Base-by-base conservation (phyloP, 164 flowering plant genomes). In the Sextonia rubra region DNA sequence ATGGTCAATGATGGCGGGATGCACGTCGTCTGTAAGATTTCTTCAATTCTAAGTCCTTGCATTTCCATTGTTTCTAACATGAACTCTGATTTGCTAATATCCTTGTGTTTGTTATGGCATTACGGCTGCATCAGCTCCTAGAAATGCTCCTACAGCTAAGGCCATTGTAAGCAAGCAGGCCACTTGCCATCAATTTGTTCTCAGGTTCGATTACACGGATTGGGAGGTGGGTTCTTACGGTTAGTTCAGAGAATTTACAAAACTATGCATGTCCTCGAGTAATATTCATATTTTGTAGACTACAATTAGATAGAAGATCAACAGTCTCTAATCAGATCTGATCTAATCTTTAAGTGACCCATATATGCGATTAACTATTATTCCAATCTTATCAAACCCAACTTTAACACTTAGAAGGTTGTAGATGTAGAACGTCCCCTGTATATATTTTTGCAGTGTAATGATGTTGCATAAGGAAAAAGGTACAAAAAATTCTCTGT, bases 1-100 rank as follows among this genome's bases (percentile, higher is more conserved):
- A 22, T 60, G 12, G 73, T 77, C 20, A 74, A 82, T 72, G 84
- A 75, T 12, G 49, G 67, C 25, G 82, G 84, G 47, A 70, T 22
- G n/a, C 80, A 77, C 44, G 24, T 82, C 22, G 76, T 82, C 30
- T 66, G 82, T 82, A 73, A 76, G 76, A 74, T 74, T 23, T 44
- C 62, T 56, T 30, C 55, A 55, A 67, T 7, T 12, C 44, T 5
- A 15, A 62, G 18, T 12, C 27, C 22, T 64, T 52, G 26, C 27
- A 4, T 52, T 14, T 24, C 49, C 20, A 12, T 29, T 27, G 9
- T 22, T 27, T n/a, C 18, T 65, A 64, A 12, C 18, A 12, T n/a
- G 20, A 15, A 32, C 47, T 55, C 61, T 26, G 27, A 11, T 47
- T 58, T 69, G 23, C 64, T 62, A 48, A 24, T 24, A 20, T 22